A percentile compares a stretch with the other conserved stretches of the same genome.
phyloP scores from a whole-genome alignment of 2,329 filamentous ascomycete species.

The Ramularia endophylla region DNA sequence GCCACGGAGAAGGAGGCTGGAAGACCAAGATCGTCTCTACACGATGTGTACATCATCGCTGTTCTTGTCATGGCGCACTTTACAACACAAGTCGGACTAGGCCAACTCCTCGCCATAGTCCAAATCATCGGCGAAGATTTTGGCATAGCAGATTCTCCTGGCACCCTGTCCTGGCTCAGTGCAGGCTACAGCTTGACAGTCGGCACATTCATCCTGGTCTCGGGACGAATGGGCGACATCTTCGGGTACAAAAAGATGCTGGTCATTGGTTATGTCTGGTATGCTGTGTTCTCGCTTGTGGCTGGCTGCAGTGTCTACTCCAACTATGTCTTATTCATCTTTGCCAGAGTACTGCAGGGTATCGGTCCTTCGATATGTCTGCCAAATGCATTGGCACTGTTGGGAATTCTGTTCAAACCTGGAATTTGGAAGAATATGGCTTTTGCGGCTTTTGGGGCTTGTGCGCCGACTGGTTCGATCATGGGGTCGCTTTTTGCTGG shows the following conservation, averaged over 20 bases:
- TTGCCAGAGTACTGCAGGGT: slow-evolving; percentile 36
- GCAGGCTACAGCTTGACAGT: slow-evolving; percentile 40
- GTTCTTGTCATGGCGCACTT: slow-evolving; percentile 12
- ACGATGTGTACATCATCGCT: slow-evolving; percentile 10
- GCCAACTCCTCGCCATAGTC: slow-evolving; percentile 11
- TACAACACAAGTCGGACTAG: slow-evolving; percentile 12
- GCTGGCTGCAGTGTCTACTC: slow-evolving; percentile 40
- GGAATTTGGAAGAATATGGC: slow-evolving; percentile 56
- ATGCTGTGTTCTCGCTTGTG: slow-evolving; percentile 43
- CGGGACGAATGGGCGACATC: slow-evolving; percentile 41
- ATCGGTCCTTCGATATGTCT: slow-evolving; percentile 58
- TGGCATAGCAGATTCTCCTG: slow-evolving; percentile 34
- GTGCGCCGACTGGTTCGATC: slow-evolving; percentile 42
- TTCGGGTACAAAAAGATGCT: slow-evolving; percentile 46
- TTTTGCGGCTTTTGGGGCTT: slow-evolving; percentile 49
- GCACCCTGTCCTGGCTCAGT: slow-evolving; percentile 39
- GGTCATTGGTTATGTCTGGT: slow-evolving; percentile 46
- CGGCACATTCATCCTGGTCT: slow-evolving; percentile 41
- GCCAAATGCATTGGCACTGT: slow-evolving; percentile 58
- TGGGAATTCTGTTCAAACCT: slow-evolving; percentile 53
- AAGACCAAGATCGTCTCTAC: too few species aligned
- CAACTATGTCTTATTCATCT: slow-evolving; percentile 33
- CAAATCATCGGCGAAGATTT: slow-evolving; percentile 40
- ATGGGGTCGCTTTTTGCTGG: slow-evolving; percentile 38
- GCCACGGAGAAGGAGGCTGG: too few species aligned